Evolutionary conservation across 306 rosid genomes (phyloP).

Genomic region (Calophaca sinica): DNA sequence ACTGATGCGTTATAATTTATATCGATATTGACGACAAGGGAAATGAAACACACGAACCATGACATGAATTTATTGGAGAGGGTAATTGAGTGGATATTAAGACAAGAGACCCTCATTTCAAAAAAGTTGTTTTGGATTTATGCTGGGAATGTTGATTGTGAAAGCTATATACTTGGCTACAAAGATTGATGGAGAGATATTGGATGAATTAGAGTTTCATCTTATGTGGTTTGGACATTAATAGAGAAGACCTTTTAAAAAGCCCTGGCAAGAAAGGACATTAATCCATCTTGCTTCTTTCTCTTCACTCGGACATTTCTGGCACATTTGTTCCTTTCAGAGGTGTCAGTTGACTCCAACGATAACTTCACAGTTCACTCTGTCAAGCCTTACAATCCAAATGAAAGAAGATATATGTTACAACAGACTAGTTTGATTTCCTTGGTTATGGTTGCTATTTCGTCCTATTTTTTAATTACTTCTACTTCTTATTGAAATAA

Average conservation of each 20-base stretch:
- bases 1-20: too few species aligned
- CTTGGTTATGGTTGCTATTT: conserved; percentile 11
- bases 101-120: conserved; percentile 12
- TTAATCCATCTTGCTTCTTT: too few species aligned
- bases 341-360: too few species aligned
- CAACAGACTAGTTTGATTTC: neutral
- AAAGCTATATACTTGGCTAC: neutral
- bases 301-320: too few species aligned
- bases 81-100: neutral
- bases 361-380: too few species aligned
- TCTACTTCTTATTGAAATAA: conserved; percentile 15
- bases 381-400: too few species aligned
- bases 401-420: too few species aligned
- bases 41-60: neutral
- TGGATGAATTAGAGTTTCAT: neutral
- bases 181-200: neutral
- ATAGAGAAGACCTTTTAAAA: neutral
- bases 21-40: too few species aligned
- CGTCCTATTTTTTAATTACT: neutral
- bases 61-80: neutral
- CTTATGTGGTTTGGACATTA: neutral
- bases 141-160: neutral
- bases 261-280: neutral
- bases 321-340: too few species aligned
- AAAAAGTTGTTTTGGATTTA: too few species aligned